These are phyloP conservation scores for Termitomyces sp. DNA, from an alignment of 768 basidiomycete genomes.

Conservation along the genomic window DNA sequence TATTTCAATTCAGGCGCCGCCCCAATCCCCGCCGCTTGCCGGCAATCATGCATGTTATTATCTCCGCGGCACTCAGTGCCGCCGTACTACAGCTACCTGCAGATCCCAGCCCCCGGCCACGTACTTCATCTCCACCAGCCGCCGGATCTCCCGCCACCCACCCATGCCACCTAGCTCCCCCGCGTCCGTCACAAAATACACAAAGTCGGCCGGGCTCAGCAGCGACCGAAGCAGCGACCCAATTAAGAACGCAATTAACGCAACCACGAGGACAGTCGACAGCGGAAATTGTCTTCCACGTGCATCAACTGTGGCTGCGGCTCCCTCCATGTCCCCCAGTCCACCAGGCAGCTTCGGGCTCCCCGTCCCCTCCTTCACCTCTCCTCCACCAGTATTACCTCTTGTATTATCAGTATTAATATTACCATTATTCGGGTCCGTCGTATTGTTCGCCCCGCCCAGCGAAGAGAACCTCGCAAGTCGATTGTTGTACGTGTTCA, in stretches of 20 bases:
- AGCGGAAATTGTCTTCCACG: slow-evolving; percentile 29
- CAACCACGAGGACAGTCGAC: slow-evolving; percentile 67
- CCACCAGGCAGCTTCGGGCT: slow-evolving; percentile 32
- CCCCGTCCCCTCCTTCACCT: slow-evolving; percentile 1
- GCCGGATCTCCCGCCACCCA: slow-evolving; percentile 82
- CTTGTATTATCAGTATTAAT: slow-evolving; percentile 1
- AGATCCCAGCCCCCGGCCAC: slow-evolving; percentile 84
- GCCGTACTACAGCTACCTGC: slow-evolving; percentile 76
- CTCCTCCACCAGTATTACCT: slow-evolving; percentile 9
- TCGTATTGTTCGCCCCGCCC: slow-evolving; percentile 16
- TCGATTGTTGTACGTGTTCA: slow-evolving; percentile 55
- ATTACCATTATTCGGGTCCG: background rate
- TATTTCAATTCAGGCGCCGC: slow-evolving; percentile 26
- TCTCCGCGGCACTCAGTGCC: slow-evolving; percentile 39
- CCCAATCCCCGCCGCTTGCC: slow-evolving; percentile 24
- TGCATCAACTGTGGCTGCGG: slow-evolving; percentile 11
- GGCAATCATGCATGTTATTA: slow-evolving; percentile 8
- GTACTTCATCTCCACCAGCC: slow-evolving; percentile 79
- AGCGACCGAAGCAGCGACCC: slow-evolving; percentile 88
- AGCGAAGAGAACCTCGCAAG: slow-evolving; percentile 42
- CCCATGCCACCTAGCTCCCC: slow-evolving; percentile 45
- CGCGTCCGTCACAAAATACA: slow-evolving; percentile 65
- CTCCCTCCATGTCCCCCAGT: slow-evolving; percentile 22
- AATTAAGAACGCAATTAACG: slow-evolving; percentile 84
- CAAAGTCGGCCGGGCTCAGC: slow-evolving; percentile 86